These are phyloP conservation scores for Suillus subalutaceus DNA, from an alignment of 768 basidiomycete genomes.

Conservation along the genomic window DNA sequence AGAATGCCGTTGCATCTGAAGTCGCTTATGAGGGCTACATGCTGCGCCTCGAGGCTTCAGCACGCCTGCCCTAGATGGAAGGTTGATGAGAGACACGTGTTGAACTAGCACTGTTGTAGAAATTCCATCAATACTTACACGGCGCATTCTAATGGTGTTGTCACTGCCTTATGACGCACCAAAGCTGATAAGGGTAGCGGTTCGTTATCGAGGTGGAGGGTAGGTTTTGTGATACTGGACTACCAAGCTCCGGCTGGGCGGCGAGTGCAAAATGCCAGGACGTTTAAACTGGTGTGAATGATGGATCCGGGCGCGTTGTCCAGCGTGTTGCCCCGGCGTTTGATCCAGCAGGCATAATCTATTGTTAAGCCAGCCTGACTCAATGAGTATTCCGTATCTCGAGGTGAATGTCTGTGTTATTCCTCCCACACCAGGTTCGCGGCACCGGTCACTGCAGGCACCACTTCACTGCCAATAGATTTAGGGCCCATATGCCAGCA, in stretches of 20 bases:
- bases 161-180: constrained; percentile 9
- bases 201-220: constrained; percentile 9
- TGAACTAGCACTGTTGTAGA: constrained; percentile 5
- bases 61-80: constrained; percentile 20
- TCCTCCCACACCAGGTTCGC: neutral
- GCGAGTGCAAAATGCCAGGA: neutral
- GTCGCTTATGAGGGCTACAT: constrained; percentile 34
- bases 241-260: neutral
- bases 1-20: constrained; percentile 20
- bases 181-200: constrained; percentile 1
- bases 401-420: constrained; percentile 1
- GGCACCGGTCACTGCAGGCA: neutral
- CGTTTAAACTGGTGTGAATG: neutral
- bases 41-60: constrained; percentile 36
- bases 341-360: constrained; percentile 4
- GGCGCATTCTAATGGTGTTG: constrained; percentile 3
- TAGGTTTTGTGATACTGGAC: neutral
- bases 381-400: constrained; percentile 2
- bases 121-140: constrained; percentile 6
- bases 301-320: neutral
- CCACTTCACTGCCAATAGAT: neutral
- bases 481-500: neutral
- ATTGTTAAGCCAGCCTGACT: constrained; percentile 1
- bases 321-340: neutral
- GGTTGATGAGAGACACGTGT: constrained; percentile 27